These are phyloP conservation scores for Phaffomyces antillensis DNA, from an alignment of 805 yeast genomes.

Conservation along the genomic window DNA sequence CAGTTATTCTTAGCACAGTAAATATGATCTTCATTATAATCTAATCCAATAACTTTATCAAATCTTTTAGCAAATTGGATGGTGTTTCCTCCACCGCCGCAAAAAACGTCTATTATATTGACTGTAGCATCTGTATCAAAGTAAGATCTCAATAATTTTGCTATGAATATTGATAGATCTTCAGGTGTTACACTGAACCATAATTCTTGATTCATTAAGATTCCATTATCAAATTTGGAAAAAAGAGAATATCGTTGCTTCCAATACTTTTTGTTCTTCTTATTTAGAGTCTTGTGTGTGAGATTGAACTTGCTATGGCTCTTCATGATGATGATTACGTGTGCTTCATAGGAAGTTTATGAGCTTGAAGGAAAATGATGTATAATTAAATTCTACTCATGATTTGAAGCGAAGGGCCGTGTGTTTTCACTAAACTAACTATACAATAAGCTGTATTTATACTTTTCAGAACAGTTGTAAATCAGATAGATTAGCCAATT, in stretches of 20 bases:
- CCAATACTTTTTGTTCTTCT: slow-evolving; percentile 39
- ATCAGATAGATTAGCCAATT: too few relatives aligned
- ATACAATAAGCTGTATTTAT: too few relatives aligned
- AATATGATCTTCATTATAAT: slow-evolving; percentile 51
- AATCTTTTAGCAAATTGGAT: slow-evolving; percentile 65
- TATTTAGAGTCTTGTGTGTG: slow-evolving; percentile 5
- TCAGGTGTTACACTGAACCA: slow-evolving; percentile 93
- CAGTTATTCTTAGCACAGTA: slow-evolving; percentile 62
- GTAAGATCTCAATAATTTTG: slow-evolving; percentile 45
- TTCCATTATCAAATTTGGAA: slow-evolving; percentile 57
- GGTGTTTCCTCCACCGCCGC: slow-evolving; percentile 87
- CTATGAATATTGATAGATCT: slow-evolving; percentile 50
- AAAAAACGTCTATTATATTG: slow-evolving; percentile 48
- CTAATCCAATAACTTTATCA: slow-evolving; percentile 54
- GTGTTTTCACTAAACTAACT: too few relatives aligned
- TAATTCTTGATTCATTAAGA: slow-evolving; percentile 60
- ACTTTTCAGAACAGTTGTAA: too few relatives aligned
- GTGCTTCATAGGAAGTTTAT: too few relatives aligned
- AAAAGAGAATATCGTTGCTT: slow-evolving; percentile 52
- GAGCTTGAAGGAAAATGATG: too few relatives aligned
- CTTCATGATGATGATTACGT: too few relatives aligned
- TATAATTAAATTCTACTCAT: too few relatives aligned
- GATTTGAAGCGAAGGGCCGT: too few relatives aligned
- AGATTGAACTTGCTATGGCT: too few relatives aligned
- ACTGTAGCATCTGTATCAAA: slow-evolving; percentile 4